Percentiles rank a stretch among this genome's conserved stretches.
Evolutionary conservation across 768 basidiomycete species (phyloP).

Genomic region (Hygrophoropsis aurantiaca): DNA sequence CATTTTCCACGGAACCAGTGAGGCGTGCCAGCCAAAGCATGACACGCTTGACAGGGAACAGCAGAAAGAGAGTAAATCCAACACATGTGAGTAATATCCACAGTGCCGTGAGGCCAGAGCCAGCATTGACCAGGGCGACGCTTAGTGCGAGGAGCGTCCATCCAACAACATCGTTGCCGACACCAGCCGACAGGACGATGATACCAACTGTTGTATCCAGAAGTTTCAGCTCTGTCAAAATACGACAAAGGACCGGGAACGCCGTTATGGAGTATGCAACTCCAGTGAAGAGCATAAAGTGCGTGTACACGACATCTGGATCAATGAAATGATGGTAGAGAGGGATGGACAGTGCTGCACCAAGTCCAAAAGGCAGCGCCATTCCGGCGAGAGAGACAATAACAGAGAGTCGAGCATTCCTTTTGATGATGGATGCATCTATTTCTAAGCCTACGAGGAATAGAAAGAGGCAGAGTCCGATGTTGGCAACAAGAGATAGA

Average conservation of each 20-base stretch:
- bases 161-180: conserved; percentile 84
- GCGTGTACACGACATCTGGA: conserved; percentile 64
- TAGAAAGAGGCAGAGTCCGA: conserved; percentile 85
- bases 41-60: conserved; percentile 60
- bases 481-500: conserved; percentile 84
- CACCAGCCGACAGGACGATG: conserved; percentile 89
- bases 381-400: conserved; percentile 83
- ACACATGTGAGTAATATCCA: conserved; percentile 81
- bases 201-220: conserved; percentile 91
- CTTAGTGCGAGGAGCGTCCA: conserved; percentile 90
- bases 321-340: conserved; percentile 79
- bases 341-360: conserved; percentile 69
- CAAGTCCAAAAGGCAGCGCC: conserved; percentile 84
- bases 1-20: conserved; percentile 79
- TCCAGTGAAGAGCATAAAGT: conserved; percentile 94
- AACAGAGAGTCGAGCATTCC: conserved; percentile 66
- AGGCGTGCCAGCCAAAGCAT: conserved; percentile 72
- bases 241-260: conserved; percentile 83
- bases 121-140: conserved; percentile 89
- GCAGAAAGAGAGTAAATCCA: conserved; percentile 76
- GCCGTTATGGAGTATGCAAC: conserved; percentile 90
- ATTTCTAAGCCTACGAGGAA: conserved; percentile 95
- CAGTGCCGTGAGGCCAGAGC: conserved; percentile 77
- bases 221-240: conserved; percentile 88
- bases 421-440: conserved; percentile 74